These are phyloP conservation scores for Micromonas pusilla DNA, from an alignment of 139 green algal species.

Conservation along the genomic window DNA sequence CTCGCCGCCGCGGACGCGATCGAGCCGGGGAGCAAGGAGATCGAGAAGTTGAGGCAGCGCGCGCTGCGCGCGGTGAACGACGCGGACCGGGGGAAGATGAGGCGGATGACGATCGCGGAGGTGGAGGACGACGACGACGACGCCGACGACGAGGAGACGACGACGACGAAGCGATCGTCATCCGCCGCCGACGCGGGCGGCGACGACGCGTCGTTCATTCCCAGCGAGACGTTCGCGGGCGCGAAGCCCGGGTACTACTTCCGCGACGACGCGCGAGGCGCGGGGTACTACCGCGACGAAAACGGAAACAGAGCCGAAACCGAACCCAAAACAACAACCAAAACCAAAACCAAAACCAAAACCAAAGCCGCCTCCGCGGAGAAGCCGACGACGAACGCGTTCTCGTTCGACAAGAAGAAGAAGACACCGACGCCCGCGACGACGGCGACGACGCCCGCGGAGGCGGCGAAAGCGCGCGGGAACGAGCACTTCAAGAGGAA, in stretches of 20 bases:
- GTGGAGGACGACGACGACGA: background rate
- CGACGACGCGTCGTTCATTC: background rate
- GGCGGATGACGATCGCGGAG: background rate
- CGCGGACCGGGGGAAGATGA: background rate
- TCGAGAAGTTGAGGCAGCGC: background rate
- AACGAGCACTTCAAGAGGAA: conserved; percentile 68
- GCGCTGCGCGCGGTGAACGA: background rate
- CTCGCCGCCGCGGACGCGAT: background rate
- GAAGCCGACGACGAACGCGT: too few species aligned
- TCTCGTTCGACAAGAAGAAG: too few species aligned
- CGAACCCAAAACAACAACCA: too few species aligned
- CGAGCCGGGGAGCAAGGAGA: background rate
- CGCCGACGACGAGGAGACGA: background rate
- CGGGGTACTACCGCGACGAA: background rate
- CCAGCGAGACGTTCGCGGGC: background rate
- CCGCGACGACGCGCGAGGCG: background rate
- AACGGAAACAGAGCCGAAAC: too few species aligned
- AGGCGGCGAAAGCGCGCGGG: conserved; percentile 58
- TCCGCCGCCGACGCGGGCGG: too few species aligned
- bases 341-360: too few species aligned
- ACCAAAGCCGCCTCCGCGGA: too few species aligned
- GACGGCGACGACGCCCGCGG: conserved; percentile 37
- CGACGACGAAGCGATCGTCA: background rate
- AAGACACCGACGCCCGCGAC: too few species aligned
- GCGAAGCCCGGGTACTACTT: background rate